Conservation (phyloP, 2,329 filamentous ascomycete genomes). For the Aspergillus sp. region DNA sequence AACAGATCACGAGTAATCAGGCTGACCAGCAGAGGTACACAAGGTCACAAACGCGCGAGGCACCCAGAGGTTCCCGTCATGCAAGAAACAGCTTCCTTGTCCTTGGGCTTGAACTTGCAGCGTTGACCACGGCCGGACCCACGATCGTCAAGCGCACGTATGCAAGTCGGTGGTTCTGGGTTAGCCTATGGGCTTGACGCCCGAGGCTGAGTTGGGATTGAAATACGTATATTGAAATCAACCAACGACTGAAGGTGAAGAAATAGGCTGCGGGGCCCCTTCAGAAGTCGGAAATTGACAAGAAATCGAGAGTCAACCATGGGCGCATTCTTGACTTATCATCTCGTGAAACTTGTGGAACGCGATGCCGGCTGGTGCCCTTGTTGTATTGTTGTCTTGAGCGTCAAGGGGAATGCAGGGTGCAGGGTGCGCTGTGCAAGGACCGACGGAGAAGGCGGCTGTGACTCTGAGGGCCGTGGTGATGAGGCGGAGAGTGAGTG, state of each 20-base stretch:
- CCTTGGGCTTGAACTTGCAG: conserved; percentile 13
- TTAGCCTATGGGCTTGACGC: conserved; percentile 26
- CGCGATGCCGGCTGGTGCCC: not conserved
- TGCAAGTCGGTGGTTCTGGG: conserved; percentile 30
- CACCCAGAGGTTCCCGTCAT: conserved; percentile 13
- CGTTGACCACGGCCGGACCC: conserved; percentile 15
- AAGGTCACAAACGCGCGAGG: conserved; percentile 14
- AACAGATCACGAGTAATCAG: conserved; percentile 6
- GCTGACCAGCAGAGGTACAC: not conserved
- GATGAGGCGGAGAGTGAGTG: conserved; percentile 17
- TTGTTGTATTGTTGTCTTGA: not conserved
- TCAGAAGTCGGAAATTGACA: conserved; percentile 10
- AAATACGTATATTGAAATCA: not conserved
- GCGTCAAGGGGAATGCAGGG: conserved; percentile 12
- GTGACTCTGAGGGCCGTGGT: conserved; percentile 6
- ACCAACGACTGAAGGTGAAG: conserved; percentile 9
- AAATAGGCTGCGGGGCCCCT: conserved; percentile 6
- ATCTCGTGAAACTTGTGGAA: conserved; percentile 3
- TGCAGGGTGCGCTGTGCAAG: not conserved
- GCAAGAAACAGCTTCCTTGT: conserved; percentile 13
- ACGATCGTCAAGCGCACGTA: conserved; percentile 35
- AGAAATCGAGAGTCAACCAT: conserved; percentile 11
- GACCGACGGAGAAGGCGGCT: not conserved
- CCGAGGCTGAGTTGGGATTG: conserved; percentile 20
- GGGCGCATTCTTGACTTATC: conserved; percentile 8